Evolutionary conservation across 306 rosid genomes (phyloP), one percentile per base, ranked within the genome.

Genomic region (Echinosophora koreensis): DNA sequence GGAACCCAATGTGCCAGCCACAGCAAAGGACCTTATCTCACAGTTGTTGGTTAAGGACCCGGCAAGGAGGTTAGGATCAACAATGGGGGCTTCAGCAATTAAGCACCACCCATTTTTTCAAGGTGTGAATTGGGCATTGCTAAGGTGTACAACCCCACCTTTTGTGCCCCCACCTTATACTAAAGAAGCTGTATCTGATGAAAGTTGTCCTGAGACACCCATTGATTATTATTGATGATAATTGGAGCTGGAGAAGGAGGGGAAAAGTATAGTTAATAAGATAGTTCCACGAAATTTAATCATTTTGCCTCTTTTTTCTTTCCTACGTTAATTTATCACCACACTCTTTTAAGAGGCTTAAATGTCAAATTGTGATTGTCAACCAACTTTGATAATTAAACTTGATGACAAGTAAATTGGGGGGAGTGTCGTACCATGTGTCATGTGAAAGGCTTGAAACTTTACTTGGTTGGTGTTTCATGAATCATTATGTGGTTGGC

Each of bases 91-190:
- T 34, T 84, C 85, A 5, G 75, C 90, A 0, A 84, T 87, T 56
- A 87, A 84, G 67, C 84, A 84, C 74, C 90, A 87, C 57, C 78
- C 86, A 0, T 87, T 84, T 80, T 87, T 87, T 4, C 86, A 79
- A 39, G 85, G 87, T 5, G 88, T 87, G 8, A 87, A 84, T 73
- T 87, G 90, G 90, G 90, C 90, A 41, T 82, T 87, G 79, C 82
- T 87, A 54, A 76, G 90, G 50, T 87, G 90, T 64, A 76, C 86
- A 2, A 32, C 85, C 37, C 90, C 90, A 22, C 90, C 90, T 18
- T 87, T 71, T 79, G 76, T 82, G 18, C 90, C 90, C 39, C 85
- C 94, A 78, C 89, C 91, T 37, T 84, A 28, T 65, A 80, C 69
- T 49, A 92, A 81, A 81, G 86, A 86, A 67, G 66, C 50, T 72